Evolutionary conservation across 306 rosid genomes (phyloP).

Genomic region (Quercus robur): DNA sequence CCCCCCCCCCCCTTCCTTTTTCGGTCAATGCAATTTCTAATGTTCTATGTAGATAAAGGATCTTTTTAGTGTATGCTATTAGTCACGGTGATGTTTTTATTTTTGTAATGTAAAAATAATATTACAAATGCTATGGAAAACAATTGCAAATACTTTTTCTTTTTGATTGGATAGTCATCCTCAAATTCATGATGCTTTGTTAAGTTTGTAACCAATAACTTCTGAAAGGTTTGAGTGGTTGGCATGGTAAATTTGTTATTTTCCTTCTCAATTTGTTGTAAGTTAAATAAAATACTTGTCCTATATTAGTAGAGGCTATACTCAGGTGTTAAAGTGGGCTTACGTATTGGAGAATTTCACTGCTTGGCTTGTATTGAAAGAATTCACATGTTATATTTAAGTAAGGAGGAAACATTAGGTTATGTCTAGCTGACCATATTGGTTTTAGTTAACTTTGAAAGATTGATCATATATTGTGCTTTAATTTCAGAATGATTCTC

Average conservation of each 20-base stretch:
- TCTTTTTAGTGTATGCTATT: not conserved
- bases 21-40: not conserved
- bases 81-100: not conserved
- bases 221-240: not conserved
- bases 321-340: no score
- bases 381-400: no score
- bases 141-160: not conserved
- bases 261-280: no score
- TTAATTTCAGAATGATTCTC: no score
- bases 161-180: not conserved
- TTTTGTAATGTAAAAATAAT: not conserved
- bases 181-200: not conserved
- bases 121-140: not conserved
- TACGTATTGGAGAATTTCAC: no score
- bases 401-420: no score
- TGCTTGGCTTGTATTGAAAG: no score
- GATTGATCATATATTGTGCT: no score
- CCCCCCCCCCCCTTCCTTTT: not conserved
- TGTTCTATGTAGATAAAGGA: not conserved
- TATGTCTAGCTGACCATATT: no score
- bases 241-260: not conserved
- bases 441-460: no score
- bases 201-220: not conserved
- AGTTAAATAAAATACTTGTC: no score
- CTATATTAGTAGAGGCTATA: no score